A percentile compares a stretch with the other conserved stretches of the same genome.
These are phyloP conservation scores for Carex myosuroides DNA, from an alignment of 176 grass and related monocot genomes.

Conservation along the genomic window DNA sequence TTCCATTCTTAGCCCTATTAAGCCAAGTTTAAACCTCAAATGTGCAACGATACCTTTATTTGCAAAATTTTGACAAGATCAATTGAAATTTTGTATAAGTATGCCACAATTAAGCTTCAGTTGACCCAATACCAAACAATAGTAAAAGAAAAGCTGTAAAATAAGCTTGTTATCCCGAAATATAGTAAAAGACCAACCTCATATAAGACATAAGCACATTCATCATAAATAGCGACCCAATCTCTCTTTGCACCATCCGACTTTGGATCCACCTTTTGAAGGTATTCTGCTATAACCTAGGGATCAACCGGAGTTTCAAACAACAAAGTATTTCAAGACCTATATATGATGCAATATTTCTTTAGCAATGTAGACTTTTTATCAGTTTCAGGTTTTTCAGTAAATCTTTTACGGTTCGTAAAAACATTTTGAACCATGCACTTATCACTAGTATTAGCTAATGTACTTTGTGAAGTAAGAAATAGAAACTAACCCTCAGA, in stretches of 20 bases:
- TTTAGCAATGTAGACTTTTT: neutral
- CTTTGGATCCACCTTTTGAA: slow-evolving; percentile 96
- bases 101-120: neutral
- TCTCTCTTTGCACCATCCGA: slow-evolving; percentile 98
- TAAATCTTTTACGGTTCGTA: neutral
- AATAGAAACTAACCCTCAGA: slow-evolving; percentile 50
- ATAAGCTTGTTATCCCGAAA: neutral
- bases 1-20: neutral
- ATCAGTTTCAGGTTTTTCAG: neutral
- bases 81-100: neutral
- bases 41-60: neutral
- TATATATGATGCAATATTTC: slow-evolving; percentile 6
- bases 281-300: slow-evolving; percentile 90
- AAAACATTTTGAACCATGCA: neutral
- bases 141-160: too few relatives aligned
- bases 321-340: slow-evolving; percentile 10
- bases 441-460: neutral
- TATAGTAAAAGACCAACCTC: slow-evolving; percentile 37
- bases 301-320: neutral
- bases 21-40: neutral
- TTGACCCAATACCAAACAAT: too few relatives aligned
- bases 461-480: slow-evolving; percentile 4
- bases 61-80: neutral
- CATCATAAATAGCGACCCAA: slow-evolving; percentile 99
- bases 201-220: slow-evolving; percentile 89